phyloP scores from a whole-genome alignment of 768 basidiomycete species.

The Lactarius sp. region DNA sequence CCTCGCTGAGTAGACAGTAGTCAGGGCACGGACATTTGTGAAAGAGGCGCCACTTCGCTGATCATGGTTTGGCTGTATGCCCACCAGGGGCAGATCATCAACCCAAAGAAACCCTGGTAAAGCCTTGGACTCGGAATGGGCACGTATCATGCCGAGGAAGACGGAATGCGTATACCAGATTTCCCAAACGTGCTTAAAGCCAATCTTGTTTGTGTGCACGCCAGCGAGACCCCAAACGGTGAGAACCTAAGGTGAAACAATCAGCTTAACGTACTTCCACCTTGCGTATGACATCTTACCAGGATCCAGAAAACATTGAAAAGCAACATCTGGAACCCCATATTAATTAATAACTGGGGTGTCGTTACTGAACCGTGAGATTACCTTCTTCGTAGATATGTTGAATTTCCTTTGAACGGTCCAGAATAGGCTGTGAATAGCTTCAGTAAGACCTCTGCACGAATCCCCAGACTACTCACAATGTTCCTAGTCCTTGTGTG shows the following conservation, averaged over 20 bases:
- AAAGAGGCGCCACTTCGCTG: constrained; percentile 66
- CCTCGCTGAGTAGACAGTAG: background rate
- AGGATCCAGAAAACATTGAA: constrained; percentile 74
- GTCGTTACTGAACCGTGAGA: constrained; percentile 16
- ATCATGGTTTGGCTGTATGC: constrained; percentile 83
- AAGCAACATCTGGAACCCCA: constrained; percentile 51
- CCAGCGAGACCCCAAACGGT: constrained; percentile 75
- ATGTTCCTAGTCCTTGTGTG: constrained; percentile 61
- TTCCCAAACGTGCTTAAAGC: constrained; percentile 83
- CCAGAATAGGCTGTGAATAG: constrained; percentile 51
- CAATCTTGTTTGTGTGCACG: constrained; percentile 67
- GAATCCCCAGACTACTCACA: constrained; percentile 39
- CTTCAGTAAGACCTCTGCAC: background rate
- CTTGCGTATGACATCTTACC: constrained; percentile 25
- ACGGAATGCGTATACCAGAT: constrained; percentile 45
- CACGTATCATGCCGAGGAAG: background rate
- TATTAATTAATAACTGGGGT: background rate
- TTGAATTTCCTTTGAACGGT: constrained; percentile 59
- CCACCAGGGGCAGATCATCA: constrained; percentile 77
- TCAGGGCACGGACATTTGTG: constrained; percentile 53
- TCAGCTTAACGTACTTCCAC: background rate
- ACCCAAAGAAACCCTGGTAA: constrained; percentile 65
- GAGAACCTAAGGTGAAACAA: constrained; percentile 40
- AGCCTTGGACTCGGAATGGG: constrained; percentile 39
- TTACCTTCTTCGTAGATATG: constrained; percentile 58